phyloP scores from a whole-genome alignment of 306 rosid species.

The Quercus aquifolioides region DNA sequence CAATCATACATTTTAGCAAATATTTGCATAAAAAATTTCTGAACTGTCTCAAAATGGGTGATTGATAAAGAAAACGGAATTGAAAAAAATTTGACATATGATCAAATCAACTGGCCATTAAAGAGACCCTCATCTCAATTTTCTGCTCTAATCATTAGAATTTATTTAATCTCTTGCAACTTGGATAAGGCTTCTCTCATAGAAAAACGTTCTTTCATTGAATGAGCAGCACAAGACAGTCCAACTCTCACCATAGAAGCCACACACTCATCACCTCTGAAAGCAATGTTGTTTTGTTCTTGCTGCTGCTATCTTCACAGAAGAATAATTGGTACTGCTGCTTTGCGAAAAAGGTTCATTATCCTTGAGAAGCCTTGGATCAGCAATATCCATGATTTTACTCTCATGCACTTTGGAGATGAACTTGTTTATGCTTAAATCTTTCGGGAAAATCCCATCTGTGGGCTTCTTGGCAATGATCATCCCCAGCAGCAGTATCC shows the following conservation, averaged over 20 bases:
- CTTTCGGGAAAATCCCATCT: constrained; percentile 40
- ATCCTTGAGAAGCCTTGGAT: constrained; percentile 23
- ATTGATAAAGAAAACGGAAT: too few species aligned
- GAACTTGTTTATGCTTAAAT: constrained; percentile 21
- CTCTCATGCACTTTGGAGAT: constrained; percentile 22
- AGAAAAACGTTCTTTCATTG: constrained; percentile 28
- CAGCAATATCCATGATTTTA: constrained; percentile 8
- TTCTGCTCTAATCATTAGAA: too few species aligned
- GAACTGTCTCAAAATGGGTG: too few species aligned
- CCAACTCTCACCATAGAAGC: constrained; percentile 27
- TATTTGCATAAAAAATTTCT: too few species aligned
- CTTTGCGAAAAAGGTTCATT: not conserved
- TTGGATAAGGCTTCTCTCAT: constrained; percentile 26
- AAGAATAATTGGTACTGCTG: not conserved
- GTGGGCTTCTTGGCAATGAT: constrained; percentile 34
- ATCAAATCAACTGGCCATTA: too few species aligned
- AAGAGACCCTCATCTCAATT: too few species aligned
- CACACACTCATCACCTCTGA: constrained; percentile 18
- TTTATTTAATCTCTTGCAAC: constrained; percentile 11
- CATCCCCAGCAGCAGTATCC: constrained; percentile 32
- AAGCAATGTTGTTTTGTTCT: too few species aligned
- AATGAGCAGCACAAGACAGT: constrained; percentile 22
- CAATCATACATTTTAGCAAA: too few species aligned
- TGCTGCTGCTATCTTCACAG: too few species aligned
- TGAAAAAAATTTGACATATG: too few species aligned